Evolutionary conservation across 345 rosid species (phyloP).

Genomic region (Camelina laxa): DNA sequence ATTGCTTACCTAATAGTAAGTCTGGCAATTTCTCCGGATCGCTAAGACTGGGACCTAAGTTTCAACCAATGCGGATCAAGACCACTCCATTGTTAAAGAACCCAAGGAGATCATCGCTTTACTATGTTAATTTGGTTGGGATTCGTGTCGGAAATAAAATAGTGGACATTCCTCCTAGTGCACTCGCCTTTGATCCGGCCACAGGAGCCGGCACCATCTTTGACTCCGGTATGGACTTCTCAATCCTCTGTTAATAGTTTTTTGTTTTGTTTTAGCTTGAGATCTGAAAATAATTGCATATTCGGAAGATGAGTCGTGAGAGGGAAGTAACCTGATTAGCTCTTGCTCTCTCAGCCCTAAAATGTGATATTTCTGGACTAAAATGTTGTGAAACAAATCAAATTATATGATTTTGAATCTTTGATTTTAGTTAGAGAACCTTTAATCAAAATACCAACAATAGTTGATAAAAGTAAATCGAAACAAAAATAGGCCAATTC

Average conservation of each 20-base stretch:
- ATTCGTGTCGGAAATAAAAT: conserved; percentile 74
- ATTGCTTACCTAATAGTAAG: conserved; percentile 87
- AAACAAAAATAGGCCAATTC: neutral
- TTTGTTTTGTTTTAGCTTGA: neutral
- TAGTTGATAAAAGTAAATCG: no score
- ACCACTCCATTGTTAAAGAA: conserved; percentile 80
- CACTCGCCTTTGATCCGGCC: conserved; percentile 71
- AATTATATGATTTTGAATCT: neutral
- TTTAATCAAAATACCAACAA: neutral
- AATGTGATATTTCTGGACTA: neutral
- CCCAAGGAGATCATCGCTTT: conserved; percentile 83
- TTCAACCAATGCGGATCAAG: conserved; percentile 78
- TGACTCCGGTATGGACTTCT: conserved; percentile 72
- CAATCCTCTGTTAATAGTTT: neutral
- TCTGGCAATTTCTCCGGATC: conserved; percentile 82
- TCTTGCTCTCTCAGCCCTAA: neutral
- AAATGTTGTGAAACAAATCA: neutral
- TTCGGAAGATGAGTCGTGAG: neutral
- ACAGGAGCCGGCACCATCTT: conserved; percentile 91
- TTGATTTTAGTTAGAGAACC: neutral
- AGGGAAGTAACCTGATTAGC: neutral
- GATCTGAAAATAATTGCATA: neutral
- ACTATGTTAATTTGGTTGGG: conserved; percentile 76
- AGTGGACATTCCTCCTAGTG: conserved; percentile 70
- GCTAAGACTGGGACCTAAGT: conserved; percentile 74